These are phyloP conservation scores for Teratosphaeria gauchensis DNA, from an alignment of 2,329 filamentous ascomycete species.

Conservation along the genomic window DNA sequence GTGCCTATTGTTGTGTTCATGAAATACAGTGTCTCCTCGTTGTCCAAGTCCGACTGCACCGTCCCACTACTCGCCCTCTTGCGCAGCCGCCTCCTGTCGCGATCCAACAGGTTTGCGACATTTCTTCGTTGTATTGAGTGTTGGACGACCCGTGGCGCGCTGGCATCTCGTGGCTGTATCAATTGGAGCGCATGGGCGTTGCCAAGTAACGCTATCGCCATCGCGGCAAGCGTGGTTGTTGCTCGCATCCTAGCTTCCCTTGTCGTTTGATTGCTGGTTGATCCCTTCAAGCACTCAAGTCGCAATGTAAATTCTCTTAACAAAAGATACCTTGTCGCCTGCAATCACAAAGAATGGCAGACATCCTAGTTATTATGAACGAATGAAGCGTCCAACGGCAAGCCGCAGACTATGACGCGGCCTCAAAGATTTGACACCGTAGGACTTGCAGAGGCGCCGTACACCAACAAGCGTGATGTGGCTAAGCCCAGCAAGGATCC, in stretches of 20 bases:
- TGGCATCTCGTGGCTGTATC: conserved; percentile 16
- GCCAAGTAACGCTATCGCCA: conserved; percentile 14
- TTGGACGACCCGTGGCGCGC: conserved; percentile 36
- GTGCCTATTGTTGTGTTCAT: conserved; percentile 50
- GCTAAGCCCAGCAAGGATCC: no score
- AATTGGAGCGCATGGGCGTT: conserved; percentile 19
- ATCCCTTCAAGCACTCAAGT: no score
- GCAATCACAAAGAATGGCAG: not conserved
- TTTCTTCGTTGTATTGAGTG: conserved; percentile 43
- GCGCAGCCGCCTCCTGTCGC: conserved; percentile 38
- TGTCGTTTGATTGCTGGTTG: not conserved
- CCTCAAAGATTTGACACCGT: not conserved
- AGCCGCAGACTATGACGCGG: not conserved
- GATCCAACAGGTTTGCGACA: conserved; percentile 35
- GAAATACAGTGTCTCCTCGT: conserved; percentile 51
- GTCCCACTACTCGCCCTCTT: conserved; percentile 26
- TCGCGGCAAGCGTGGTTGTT: conserved; percentile 17
- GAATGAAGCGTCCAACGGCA: not conserved
- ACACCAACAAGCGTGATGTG: not conserved
- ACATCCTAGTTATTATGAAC: not conserved
- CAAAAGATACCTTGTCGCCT: not conserved
- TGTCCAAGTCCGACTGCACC: conserved; percentile 42
- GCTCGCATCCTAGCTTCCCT: conserved; percentile 12
- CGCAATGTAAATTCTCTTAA: no score
- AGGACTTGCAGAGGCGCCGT: not conserved